phyloP scores from a whole-genome alignment of 495 filamentous ascomycete genomes.

The Xylaria cubensis region DNA sequence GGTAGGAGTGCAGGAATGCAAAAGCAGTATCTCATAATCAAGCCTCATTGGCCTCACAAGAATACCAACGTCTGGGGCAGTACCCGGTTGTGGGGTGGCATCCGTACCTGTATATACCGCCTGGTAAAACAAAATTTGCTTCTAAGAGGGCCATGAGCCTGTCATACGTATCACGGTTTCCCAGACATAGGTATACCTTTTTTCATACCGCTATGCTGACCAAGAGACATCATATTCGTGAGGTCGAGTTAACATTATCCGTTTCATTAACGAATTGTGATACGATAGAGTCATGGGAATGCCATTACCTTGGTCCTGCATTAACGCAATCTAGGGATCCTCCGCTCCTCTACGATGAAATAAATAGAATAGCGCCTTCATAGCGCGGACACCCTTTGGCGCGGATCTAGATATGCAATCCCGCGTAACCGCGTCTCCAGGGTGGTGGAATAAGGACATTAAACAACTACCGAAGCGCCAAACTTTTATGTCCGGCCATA shows the following conservation, averaged over 20 bases:
- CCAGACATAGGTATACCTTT: neutral
- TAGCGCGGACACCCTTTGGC: neutral
- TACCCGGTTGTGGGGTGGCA: constrained; percentile 26
- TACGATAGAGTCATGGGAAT: neutral
- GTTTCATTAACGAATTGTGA: neutral
- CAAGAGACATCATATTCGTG: neutral
- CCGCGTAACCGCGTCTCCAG: constrained; percentile 19
- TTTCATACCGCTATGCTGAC: neutral
- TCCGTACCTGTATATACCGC: constrained; percentile 22
- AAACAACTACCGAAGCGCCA: constrained; percentile 20
- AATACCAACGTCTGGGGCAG: neutral
- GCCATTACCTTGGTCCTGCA: neutral
- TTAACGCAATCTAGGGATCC: neutral
- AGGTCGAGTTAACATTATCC: neutral
- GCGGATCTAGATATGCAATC: constrained; percentile 21
- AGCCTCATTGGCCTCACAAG: constrained; percentile 17
- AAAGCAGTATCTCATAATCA: neutral
- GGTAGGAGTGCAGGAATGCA: constrained; percentile 11
- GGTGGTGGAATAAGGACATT: constrained; percentile 20
- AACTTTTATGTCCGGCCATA: constrained; percentile 8
- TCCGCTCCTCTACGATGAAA: neutral
- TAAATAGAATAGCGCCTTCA: neutral
- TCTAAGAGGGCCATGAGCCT: neutral
- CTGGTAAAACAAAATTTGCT: neutral
- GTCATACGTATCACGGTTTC: constrained; percentile 8